Base-by-base conservation (phyloP, 306 rosid genomes). In the Clitoria ternatea region DNA sequence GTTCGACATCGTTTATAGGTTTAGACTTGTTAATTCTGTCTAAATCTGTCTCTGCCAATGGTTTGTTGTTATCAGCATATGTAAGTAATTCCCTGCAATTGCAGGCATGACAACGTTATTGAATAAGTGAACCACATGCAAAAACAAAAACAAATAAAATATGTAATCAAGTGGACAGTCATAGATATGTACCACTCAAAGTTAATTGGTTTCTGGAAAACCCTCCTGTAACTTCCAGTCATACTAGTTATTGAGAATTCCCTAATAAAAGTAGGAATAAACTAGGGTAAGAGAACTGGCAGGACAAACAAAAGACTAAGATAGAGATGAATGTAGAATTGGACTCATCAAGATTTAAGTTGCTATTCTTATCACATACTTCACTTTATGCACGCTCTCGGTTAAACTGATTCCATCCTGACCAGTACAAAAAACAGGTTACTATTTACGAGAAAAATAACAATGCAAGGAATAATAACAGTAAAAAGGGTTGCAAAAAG, bases 181-280 rank as follows among this genome's bases (percentile, higher is more conserved):
- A 55, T 40, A 23, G 35, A 72, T 73, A 74, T n/a, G 10, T 81
- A 94, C 97, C 97, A 89, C 72, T 89, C 91, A 20, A 87, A 94
- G 83, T 91, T 77, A 49, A 78, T 43, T 26, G 97, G 97, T 60
- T 83, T 91, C 80, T 91, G 96, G 54, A 91, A 91, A 73, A 89
- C 96, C 74, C 82, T 86, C 81, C 99, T 84, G 67, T 89, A 94
- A 75, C 97, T 80, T 77, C 97, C 99, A 18, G 96, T 94, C 87
- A 94, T 63, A 69, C 75, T 82, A 17, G 97, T 84, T 68, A 94
- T 89, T 14, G 99, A 94, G 81, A 94, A 94, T 80, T 94, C 99
- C 92, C 97, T 94, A 5, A 54, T 69, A 69, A 76, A 63, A 62
- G 18, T 29, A 62, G 37, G 62, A 67, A 61, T 35, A 8, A 36